Evolutionary conservation across 2,329 filamentous ascomycete genomes (phyloP), one percentile per base, ranked within the genome.

Genomic region (Coniosporium tulheliwenetii): DNA sequence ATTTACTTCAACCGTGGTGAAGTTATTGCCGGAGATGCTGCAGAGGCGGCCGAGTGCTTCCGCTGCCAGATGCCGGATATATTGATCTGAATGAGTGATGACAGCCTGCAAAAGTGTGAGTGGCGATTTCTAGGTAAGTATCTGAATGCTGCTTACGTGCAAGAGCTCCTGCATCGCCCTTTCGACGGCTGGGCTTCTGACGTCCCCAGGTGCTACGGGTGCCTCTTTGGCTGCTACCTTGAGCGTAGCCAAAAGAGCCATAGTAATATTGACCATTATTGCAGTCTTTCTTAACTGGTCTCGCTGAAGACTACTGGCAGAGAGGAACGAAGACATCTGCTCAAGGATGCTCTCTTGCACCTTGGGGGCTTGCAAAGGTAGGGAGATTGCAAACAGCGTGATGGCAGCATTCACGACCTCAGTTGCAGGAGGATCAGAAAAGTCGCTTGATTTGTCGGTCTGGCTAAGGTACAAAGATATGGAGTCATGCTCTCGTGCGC

Each of bases 301-400:
- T 47, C 91, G 75, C 49, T 89, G 83, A 15, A 95, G 66, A 39
- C 75, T 77, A 1, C 77, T 76, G 1, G 86, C 82, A 1, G 85
- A 81, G n/a, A 91, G 68, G 53, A 93, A 93, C 0, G 85, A 91
- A 12, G 84, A 81, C 38, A 96, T 79, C 55, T 98, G 91, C 58
- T 98, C 91, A 8, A 98, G 66, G 38, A 93, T 85, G 54, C 89
- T 95, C 58, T 98, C 91, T 53, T 98, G 91, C 2, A 98, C 84
- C 53, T 89, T 94, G 3, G 85, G 72, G 0, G 84, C 81, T 37
- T 93, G 93, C 8, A 95, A 67, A 2, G 91, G 87, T 43, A 98
- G 79, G 33, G 85, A 83, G 40, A 93, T 84, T 2, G 87, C 85
- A 56, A 98, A 98, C 0, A 96, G 67, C 46, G 91, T 81, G 42